A percentile compares a stretch with the other conserved stretches of the same genome.
Conservation (phyloP, 192 early-diverging fungal genomes). For the Mortierella hygrophila region DNA sequence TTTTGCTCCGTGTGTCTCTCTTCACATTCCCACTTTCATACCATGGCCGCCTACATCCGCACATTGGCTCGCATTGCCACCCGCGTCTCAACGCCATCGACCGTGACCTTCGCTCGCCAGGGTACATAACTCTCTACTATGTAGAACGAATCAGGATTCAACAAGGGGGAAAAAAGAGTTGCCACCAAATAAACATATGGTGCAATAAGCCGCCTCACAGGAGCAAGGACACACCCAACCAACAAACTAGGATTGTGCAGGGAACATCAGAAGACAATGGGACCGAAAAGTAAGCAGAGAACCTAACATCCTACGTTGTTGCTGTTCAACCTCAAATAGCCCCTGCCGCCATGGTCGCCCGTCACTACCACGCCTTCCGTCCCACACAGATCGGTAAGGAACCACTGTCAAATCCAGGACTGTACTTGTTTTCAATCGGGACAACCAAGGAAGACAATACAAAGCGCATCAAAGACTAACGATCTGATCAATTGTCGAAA, state of each 20-base stretch:
- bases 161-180: neutral
- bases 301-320: neutral
- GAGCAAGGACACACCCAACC: neutral
- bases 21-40: neutral
- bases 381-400: constrained; percentile 46
- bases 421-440: neutral
- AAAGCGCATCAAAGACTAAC: neutral
- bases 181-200: constrained; percentile 1
- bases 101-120: constrained; percentile 26
- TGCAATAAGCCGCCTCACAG: neutral
- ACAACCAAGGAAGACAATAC: neutral
- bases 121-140: neutral
- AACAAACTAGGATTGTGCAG: neutral
- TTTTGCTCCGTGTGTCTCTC: neutral
- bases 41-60: constrained; percentile 44
- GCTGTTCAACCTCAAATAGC: constrained; percentile 11
- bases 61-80: constrained; percentile 39
- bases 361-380: constrained; percentile 51
- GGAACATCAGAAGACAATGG: no score
- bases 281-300: neutral
- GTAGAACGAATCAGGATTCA: neutral
- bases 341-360: constrained; percentile 37
- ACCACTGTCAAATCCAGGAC: neutral
- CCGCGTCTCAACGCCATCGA: constrained; percentile 24
- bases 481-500: neutral